These are phyloP conservation scores for Cutaneotrichosporon arboriforme DNA, from an alignment of 1,284 basidiomycete species.

Conservation along the genomic window DNA sequence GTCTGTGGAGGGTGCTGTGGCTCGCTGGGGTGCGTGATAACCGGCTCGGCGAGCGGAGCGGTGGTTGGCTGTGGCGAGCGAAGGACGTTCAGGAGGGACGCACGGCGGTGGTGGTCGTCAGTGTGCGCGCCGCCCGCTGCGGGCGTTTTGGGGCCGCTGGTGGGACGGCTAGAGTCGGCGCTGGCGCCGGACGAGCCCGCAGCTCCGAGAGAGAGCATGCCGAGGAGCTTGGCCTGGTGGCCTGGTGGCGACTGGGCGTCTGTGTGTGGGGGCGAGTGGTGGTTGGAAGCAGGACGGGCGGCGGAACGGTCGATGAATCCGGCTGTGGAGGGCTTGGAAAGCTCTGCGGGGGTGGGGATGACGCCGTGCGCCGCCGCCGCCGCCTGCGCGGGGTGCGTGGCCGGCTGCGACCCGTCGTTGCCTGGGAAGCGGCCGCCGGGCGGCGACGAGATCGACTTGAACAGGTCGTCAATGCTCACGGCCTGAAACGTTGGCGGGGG, in stretches of 20 bases:
- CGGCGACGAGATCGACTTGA: constrained; percentile 28
- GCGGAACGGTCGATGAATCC: neutral
- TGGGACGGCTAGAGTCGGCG: constrained; percentile 6
- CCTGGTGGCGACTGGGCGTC: neutral
- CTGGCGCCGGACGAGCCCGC: constrained; percentile 4
- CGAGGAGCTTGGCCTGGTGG: constrained; percentile 21
- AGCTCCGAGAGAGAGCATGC: constrained; percentile 11
- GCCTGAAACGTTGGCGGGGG: constrained; percentile 28
- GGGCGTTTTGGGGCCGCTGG: constrained; percentile 5
- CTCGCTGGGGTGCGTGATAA: constrained; percentile 11
- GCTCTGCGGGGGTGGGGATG: neutral
- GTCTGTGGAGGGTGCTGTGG: neutral
- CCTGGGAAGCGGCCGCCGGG: neutral
- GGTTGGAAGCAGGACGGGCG: neutral
- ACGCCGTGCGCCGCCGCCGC: neutral
- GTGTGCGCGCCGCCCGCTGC: neutral
- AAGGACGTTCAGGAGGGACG: constrained; percentile 12
- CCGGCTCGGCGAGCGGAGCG: constrained; percentile 6
- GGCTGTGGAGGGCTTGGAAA: neutral
- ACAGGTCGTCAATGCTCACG: constrained; percentile 34
- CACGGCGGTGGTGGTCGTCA: constrained; percentile 5
- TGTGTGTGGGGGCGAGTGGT: no score
- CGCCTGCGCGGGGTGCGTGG: neutral
- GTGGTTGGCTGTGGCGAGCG: neutral
- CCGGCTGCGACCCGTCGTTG: no score